These are phyloP conservation scores for Solanum chmielewskii DNA, from an alignment of 257 asterid genomes.

Conservation along the genomic window DNA sequence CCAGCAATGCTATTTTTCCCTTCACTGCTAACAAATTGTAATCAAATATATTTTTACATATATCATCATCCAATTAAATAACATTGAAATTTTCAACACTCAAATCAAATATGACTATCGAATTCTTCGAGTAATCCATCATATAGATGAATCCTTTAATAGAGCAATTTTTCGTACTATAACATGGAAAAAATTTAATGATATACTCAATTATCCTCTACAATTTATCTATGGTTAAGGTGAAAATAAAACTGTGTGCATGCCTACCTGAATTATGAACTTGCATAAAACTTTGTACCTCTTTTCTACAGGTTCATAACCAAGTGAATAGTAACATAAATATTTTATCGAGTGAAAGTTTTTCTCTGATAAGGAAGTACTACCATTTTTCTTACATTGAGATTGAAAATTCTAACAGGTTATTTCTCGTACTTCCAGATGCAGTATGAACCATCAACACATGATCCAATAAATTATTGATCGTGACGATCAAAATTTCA, in stretches of 20 bases:
- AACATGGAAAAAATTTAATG: background rate
- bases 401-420: background rate
- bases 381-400: background rate
- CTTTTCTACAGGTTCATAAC: background rate
- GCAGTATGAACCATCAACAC: background rate
- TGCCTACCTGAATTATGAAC: background rate
- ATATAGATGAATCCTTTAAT: background rate
- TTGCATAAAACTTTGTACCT: background rate
- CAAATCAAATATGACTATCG: background rate
- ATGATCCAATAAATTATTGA: background rate
- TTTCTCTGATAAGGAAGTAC: background rate
- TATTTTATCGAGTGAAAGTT: too few relatives aligned
- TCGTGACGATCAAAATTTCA: background rate
- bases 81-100: background rate
- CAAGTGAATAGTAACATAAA: background rate
- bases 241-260: background rate
- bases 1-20: background rate
- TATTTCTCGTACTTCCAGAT: background rate
- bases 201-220: background rate
- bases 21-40: background rate
- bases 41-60: background rate
- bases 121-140: background rate
- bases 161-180: background rate
- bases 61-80: background rate
- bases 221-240: background rate